A percentile compares a stretch with the other conserved stretches of the same genome.
Conservation (phyloP, 75 land plant species). For the Picea sitchensis region DNA sequence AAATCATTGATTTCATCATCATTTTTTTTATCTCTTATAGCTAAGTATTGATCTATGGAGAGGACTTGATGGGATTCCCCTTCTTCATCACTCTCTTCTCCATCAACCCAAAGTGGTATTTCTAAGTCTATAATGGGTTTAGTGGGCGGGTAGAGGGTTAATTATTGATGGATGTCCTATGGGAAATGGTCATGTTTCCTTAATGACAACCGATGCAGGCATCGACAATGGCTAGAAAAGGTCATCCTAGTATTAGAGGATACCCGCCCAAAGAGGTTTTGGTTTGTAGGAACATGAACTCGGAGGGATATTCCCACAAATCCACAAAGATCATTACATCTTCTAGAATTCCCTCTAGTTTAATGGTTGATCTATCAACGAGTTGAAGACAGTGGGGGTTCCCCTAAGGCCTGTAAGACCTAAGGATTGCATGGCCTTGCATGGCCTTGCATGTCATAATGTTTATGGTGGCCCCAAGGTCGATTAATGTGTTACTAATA, state of each 20-base stretch:
- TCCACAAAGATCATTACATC: background rate
- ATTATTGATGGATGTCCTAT: no score
- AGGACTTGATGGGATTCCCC: background rate
- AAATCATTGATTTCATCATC: background rate
- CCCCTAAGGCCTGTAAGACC: accelerated
- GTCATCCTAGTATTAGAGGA: background rate
- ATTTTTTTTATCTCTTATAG: background rate
- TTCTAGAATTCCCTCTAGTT: background rate
- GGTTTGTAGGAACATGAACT: background rate
- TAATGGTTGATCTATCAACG: background rate
- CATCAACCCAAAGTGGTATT: background rate
- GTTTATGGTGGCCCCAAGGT: background rate
- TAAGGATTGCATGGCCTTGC: background rate
- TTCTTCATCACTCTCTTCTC: background rate
- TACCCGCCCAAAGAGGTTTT: background rate
- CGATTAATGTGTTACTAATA: no score
- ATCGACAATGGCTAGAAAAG: background rate
- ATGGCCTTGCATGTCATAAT: background rate
- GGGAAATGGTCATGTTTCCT: background rate
- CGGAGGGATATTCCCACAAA: background rate
- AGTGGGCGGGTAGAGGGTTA: no score
- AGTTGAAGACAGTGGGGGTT: background rate
- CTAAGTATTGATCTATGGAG: background rate
- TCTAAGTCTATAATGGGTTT: no score
- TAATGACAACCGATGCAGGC: background rate